Conservation (phyloP, 176 grass and related monocot species). For the Triticum monococcum region DNA sequence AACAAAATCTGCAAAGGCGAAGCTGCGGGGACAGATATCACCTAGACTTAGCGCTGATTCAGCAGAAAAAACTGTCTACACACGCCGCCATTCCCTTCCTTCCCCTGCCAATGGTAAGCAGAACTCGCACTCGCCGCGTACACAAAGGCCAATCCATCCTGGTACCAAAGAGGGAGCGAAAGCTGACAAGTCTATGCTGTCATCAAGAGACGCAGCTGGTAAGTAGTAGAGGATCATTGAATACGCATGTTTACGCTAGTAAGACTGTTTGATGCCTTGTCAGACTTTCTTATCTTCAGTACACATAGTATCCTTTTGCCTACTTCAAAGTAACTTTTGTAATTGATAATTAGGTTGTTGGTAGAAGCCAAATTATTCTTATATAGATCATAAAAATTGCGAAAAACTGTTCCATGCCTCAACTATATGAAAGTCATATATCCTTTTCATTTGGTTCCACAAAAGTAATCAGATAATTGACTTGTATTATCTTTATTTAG, state of each 20-base stretch:
- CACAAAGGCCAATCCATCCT: slow-evolving; percentile 63
- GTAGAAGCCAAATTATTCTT: background rate
- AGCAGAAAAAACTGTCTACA: slow-evolving; percentile 67
- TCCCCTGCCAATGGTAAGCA: slow-evolving; percentile 70
- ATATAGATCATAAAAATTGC: background rate
- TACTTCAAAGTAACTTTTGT: background rate
- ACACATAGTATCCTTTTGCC: background rate
- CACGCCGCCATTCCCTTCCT: slow-evolving; percentile 81
- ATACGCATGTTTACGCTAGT: slow-evolving; percentile 1
- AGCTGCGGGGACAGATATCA: slow-evolving; percentile 72
- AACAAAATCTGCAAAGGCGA: slow-evolving; percentile 88
- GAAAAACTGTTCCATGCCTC: background rate
- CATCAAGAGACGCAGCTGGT: slow-evolving; percentile 80
- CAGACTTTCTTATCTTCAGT: background rate
- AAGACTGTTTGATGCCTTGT: background rate
- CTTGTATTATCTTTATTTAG: background rate
- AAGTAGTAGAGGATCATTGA: slow-evolving; percentile 29
- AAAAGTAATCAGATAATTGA: background rate
- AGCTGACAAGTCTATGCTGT: slow-evolving; percentile 64
- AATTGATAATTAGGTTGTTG: background rate
- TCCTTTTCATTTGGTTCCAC: background rate
- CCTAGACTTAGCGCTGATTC: slow-evolving; percentile 69
- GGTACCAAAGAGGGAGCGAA: slow-evolving; percentile 55
- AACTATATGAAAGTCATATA: too few relatives aligned
- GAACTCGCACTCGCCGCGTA: slow-evolving; percentile 72